Conservation (phyloP, 1,139 yeast species). For the Taphrina communis region DNA sequence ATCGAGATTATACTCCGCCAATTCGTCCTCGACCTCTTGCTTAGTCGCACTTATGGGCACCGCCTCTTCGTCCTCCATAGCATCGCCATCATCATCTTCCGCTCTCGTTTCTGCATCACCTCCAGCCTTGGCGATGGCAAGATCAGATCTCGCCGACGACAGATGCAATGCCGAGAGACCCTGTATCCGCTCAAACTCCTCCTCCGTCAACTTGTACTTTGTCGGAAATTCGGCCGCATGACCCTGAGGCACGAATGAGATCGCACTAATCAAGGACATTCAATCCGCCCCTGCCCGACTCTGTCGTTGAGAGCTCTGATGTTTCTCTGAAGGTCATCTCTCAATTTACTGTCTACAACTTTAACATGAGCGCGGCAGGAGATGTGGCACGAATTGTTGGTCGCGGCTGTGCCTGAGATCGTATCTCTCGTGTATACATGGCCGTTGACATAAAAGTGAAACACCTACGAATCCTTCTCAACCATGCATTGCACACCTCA, state of each 20-base stretch:
- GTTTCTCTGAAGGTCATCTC: not conserved
- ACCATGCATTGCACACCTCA: no score
- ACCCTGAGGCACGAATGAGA: slow-evolving; percentile 96
- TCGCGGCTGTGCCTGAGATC: slow-evolving; percentile 9
- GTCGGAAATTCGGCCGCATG: slow-evolving; percentile 92
- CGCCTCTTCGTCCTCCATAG: slow-evolving; percentile 47
- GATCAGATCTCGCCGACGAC: slow-evolving; percentile 70
- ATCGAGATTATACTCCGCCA: slow-evolving; percentile 84
- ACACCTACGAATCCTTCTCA: not conserved
- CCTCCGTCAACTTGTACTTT: slow-evolving; percentile 85
- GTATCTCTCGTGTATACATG: not conserved
- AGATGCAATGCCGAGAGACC: slow-evolving; percentile 83
- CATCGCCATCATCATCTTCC: slow-evolving; percentile 31
- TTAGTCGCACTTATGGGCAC: slow-evolving; percentile 46
- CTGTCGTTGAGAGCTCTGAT: not conserved
- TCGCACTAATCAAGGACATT: slow-evolving; percentile 77
- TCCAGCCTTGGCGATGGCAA: slow-evolving; percentile 52
- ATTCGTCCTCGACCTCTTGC: slow-evolving; percentile 69
- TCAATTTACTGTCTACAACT: no score
- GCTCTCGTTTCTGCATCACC: slow-evolving; percentile 16
- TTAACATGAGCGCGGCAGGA: not conserved
- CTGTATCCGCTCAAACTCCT: slow-evolving; percentile 87
- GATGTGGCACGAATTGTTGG: slow-evolving; percentile 13
- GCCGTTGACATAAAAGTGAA: not conserved
- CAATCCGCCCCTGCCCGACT: not conserved